phyloP scores from a whole-genome alignment of 192 early-diverging fungal genomes.

The Coemansia sp. region DNA sequence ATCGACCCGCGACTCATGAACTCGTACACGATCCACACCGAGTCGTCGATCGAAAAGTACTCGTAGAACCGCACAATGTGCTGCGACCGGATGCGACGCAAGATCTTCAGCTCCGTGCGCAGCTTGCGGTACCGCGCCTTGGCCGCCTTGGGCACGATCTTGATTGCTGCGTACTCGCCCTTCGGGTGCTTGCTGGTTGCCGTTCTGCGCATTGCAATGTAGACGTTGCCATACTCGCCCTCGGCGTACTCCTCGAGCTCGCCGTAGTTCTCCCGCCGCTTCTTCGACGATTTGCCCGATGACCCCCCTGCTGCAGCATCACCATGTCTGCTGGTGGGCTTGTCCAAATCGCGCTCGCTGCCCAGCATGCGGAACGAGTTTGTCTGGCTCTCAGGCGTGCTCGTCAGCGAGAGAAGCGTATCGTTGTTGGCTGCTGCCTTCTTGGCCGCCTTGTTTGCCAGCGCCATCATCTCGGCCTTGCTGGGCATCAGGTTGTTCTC shows the following conservation, averaged over 20 bases:
- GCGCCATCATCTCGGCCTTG: conserved; percentile 1
- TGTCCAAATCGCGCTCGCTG: conserved; percentile 21
- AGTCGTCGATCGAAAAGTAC: conserved; percentile 55
- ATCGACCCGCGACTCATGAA: conserved; percentile 56
- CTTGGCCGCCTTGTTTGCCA: neutral
- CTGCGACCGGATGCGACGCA: conserved; percentile 51
- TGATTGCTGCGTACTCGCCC: conserved; percentile 51
- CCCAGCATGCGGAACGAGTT: conserved; percentile 12
- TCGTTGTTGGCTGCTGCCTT: conserved; percentile 1
- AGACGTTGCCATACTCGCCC: conserved; percentile 57
- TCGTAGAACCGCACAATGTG: conserved; percentile 56
- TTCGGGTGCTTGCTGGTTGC: conserved; percentile 37
- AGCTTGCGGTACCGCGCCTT: conserved; percentile 53
- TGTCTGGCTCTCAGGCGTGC: conserved; percentile 1
- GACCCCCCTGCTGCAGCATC: conserved; percentile 10
- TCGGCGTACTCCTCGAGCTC: conserved; percentile 57
- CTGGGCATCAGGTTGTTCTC: conserved; percentile 11
- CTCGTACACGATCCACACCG: conserved; percentile 59
- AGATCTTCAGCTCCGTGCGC: conserved; percentile 53
- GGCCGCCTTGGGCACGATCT: conserved; percentile 52
- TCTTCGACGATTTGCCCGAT: conserved; percentile 43
- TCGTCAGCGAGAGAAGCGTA: neutral
- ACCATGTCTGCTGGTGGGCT: conserved; percentile 5
- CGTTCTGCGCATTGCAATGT: conserved; percentile 33
- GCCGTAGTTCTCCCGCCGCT: conserved; percentile 52